These are phyloP conservation scores for Ceratocystis cacaofunesta DNA, from an alignment of 2,329 filamentous ascomycete genomes.

Conservation along the genomic window DNA sequence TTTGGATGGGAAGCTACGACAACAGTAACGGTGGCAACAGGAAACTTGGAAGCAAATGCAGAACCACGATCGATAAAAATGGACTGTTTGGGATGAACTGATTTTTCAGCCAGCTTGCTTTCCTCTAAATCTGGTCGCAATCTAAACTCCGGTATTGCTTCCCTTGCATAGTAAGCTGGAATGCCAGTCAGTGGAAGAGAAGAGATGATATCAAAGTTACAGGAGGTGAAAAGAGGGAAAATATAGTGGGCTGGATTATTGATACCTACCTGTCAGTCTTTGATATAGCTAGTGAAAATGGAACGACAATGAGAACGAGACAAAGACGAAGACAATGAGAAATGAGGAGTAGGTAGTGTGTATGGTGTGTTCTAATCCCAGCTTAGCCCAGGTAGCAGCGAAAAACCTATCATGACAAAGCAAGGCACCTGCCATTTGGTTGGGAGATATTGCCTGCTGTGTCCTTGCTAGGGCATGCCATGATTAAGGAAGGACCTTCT, in stretches of 20 bases:
- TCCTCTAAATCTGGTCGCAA: too few relatives aligned
- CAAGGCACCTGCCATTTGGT: too few relatives aligned
- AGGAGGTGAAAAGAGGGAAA: background rate
- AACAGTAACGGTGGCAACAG: background rate
- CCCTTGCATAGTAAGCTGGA: background rate
- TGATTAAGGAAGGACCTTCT: too few relatives aligned
- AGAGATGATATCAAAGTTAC: too few relatives aligned
- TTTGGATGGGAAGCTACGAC: background rate
- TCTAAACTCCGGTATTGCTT: background rate
- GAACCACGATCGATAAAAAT: background rate
- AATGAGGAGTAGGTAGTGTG: too few relatives aligned
- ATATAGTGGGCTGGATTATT: background rate
- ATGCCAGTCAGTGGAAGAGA: background rate
- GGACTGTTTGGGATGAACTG: background rate
- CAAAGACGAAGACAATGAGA: too few relatives aligned
- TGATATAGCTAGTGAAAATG: background rate
- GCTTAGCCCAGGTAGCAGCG: too few relatives aligned
- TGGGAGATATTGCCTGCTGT: too few relatives aligned
- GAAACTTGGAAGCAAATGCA: background rate
- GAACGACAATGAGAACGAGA: background rate
- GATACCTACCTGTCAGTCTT: background rate
- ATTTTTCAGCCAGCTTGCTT: background rate
- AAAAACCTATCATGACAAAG: too few relatives aligned
- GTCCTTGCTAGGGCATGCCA: too few relatives aligned
- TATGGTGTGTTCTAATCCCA: too few relatives aligned